phyloP scores from a whole-genome alignment of 306 rosid species.

The Quercus engelmannii region DNA sequence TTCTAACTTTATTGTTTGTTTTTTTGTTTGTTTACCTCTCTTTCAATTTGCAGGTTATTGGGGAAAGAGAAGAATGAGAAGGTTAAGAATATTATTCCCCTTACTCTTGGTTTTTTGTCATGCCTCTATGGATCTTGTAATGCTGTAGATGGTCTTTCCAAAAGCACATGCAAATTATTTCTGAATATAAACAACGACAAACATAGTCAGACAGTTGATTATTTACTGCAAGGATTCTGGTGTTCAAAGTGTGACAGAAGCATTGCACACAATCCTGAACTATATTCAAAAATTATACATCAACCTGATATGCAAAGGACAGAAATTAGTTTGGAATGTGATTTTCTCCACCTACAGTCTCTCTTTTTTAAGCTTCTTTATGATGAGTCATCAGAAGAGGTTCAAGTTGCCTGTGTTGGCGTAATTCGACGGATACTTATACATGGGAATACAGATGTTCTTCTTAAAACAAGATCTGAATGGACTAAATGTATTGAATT shows the following conservation, averaged over 20 bases:
- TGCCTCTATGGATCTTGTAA: constrained; percentile 80
- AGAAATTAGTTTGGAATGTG: constrained; percentile 42
- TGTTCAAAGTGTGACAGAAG: constrained; percentile 80
- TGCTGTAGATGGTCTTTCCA: constrained; percentile 27
- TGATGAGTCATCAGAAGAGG: constrained; percentile 77
- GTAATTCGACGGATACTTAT: constrained; percentile 63
- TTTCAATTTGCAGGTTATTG: constrained; percentile 48
- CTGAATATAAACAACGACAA: constrained; percentile 38
- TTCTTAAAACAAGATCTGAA: constrained; percentile 43
- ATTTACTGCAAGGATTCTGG: constrained; percentile 70
- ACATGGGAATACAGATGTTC: constrained; percentile 48
- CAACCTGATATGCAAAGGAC: constrained; percentile 31
- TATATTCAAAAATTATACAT: constrained; percentile 32
- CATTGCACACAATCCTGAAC: constrained; percentile 24
- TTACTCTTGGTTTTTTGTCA: constrained; percentile 76
- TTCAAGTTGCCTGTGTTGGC: constrained; percentile 78
- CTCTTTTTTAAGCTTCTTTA: constrained; percentile 70
- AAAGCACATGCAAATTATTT: constrained; percentile 54
- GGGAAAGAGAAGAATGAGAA: constrained; percentile 45
- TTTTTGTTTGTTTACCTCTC: constrained; percentile 22
- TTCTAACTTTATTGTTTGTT: too few relatives aligned
- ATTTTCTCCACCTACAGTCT: constrained; percentile 48
- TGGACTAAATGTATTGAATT: constrained; percentile 65
- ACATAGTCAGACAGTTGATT: constrained; percentile 46
- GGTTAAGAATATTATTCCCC: constrained; percentile 59